phyloP scores from a whole-genome alignment of 2,329 filamentous ascomycete genomes.

The Sclerotinia sclerotiorum region DNA sequence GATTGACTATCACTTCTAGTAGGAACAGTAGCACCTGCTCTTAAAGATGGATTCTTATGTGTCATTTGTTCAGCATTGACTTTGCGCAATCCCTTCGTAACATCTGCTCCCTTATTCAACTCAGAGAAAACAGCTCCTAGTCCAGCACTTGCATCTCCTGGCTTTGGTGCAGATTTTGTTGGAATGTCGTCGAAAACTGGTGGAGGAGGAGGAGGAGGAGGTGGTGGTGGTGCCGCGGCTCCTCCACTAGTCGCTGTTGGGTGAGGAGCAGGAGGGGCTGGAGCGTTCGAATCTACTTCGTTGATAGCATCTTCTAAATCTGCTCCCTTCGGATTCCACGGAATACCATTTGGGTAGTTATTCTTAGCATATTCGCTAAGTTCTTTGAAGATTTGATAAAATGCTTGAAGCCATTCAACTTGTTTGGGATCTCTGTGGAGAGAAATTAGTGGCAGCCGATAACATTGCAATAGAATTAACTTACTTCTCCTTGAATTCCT shows the following conservation, averaged over 20 bases:
- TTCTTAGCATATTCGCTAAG: slow-evolving; percentile 82
- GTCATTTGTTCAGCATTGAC: slow-evolving; percentile 97
- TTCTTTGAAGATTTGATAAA: slow-evolving; percentile 85
- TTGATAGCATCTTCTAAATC: slow-evolving; percentile 66
- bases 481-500: slow-evolving; percentile 82
- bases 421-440: slow-evolving; percentile 69
- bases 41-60: slow-evolving; percentile 91
- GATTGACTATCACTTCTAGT: slow-evolving; percentile 53
- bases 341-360: slow-evolving; percentile 74
- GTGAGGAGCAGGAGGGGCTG: slow-evolving; percentile 57
- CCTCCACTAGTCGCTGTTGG: slow-evolving; percentile 41
- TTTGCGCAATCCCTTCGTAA: slow-evolving; percentile 86
- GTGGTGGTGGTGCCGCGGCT: slow-evolving; percentile 16
- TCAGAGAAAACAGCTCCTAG: slow-evolving; percentile 89
- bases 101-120: slow-evolving; percentile 82
- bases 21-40: slow-evolving; percentile 69
- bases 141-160: slow-evolving; percentile 53
- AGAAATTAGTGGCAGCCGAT: slow-evolving; percentile 19
- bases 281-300: slow-evolving; percentile 59
- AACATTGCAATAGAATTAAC: neutral
- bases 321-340: slow-evolving; percentile 80
- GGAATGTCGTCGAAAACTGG: slow-evolving; percentile 53
- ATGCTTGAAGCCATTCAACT: slow-evolving; percentile 87
- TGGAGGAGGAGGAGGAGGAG: slow-evolving; percentile 61
- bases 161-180: slow-evolving; percentile 48